A percentile compares a stretch with the other conserved stretches of the same genome.
Conservation (phyloP, 495 filamentous ascomycete species). For the Hyaloscypha variabilis region DNA sequence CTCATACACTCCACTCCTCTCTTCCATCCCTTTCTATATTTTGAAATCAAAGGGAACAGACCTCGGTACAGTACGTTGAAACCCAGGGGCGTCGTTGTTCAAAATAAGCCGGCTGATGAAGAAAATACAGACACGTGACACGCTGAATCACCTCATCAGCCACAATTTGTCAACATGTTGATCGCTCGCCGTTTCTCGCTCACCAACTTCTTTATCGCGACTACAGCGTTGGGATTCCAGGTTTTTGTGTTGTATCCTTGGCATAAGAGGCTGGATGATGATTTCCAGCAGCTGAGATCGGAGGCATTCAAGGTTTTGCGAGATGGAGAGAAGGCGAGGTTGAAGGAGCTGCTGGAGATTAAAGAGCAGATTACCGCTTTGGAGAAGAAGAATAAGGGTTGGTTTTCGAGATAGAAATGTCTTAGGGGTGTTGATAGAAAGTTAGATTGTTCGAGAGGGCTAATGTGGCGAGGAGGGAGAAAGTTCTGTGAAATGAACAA, state of each 20-base stretch:
- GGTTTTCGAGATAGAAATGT: background rate
- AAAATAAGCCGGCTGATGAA: background rate
- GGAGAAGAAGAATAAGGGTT: constrained; percentile 2
- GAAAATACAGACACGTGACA: background rate
- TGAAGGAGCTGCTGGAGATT: constrained; percentile 23
- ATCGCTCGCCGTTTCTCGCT: constrained; percentile 60
- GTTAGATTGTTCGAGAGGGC: too few relatives aligned
- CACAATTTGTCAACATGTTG: too few relatives aligned
- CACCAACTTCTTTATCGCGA: constrained; percentile 63
- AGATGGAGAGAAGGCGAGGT: constrained; percentile 23
- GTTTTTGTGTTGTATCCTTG: constrained; percentile 68
- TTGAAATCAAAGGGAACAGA: background rate
- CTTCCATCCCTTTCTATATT: background rate
- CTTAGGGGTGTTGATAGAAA: too few relatives aligned
- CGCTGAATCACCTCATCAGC: background rate
- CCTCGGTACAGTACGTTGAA: background rate
- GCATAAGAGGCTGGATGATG: constrained; percentile 64
- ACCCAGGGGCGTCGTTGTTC: background rate
- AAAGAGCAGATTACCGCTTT: constrained; percentile 20
- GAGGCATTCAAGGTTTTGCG: constrained; percentile 49
- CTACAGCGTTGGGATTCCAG: constrained; percentile 64
- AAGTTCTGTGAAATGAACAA: too few relatives aligned
- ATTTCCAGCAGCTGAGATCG: constrained; percentile 57
- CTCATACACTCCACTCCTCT: background rate
- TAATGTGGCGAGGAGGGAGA: too few relatives aligned